A percentile compares a stretch with the other conserved stretches of the same genome.
Evolutionary conservation across 2,329 filamentous ascomycete species (phyloP).

Genomic region (Diaporthe ampelina): DNA sequence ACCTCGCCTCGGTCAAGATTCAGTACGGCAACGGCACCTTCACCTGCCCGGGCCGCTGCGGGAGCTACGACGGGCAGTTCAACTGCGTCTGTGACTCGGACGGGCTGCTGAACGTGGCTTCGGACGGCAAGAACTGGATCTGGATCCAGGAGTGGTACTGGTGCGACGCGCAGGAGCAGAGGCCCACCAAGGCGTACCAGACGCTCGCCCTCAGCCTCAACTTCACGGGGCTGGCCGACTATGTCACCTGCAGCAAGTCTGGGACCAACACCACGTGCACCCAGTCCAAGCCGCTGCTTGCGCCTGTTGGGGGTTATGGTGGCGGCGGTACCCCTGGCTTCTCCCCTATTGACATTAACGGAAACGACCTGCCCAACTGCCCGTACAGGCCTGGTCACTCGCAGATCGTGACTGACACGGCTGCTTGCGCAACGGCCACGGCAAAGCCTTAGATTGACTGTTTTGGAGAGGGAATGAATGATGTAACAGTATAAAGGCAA

Average conservation of each 20-base stretch:
- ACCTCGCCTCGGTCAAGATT: background rate
- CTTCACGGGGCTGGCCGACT: constrained; percentile 3
- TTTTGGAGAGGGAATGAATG: no score
- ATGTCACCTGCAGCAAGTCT: constrained; percentile 3
- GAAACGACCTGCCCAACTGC: constrained; percentile 7
- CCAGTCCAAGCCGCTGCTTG: background rate
- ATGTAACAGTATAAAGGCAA: background rate
- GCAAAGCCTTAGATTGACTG: background rate
- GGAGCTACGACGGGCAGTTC: background rate
- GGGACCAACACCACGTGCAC: background rate
- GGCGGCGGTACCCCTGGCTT: background rate
- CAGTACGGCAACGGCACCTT: constrained; percentile 24
- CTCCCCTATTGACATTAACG: background rate
- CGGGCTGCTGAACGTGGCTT: background rate
- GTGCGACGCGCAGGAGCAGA: constrained; percentile 20
- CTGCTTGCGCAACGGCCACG: background rate
- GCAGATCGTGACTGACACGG: constrained; percentile 17
- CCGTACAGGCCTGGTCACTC: background rate
- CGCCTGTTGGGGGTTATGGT: background rate
- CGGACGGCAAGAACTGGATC: background rate
- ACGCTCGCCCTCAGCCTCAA: background rate
- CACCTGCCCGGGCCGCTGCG: constrained; percentile 3
- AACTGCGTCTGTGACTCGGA: constrained; percentile 10
- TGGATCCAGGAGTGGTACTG: constrained; percentile 2
- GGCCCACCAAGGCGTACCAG: background rate